These are phyloP conservation scores for Trichoderma oligosporum DNA, from an alignment of 2,329 filamentous ascomycete species.

Conservation along the genomic window DNA sequence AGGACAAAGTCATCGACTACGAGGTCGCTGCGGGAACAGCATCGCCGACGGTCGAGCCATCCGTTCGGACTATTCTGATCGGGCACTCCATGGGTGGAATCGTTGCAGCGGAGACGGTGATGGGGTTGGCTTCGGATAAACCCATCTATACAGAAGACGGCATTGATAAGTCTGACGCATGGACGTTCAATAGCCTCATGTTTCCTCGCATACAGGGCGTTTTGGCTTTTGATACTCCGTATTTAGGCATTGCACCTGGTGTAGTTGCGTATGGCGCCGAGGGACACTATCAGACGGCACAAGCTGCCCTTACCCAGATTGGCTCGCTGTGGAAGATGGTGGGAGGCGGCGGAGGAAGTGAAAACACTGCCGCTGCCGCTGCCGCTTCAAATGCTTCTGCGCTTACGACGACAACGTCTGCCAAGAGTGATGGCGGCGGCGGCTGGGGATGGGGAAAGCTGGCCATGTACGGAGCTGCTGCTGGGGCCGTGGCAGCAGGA, in stretches of 20 bases:
- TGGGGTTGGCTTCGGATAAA: conserved; percentile 61
- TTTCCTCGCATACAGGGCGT: conserved; percentile 91
- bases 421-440: conserved; percentile 21
- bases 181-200: conserved; percentile 63
- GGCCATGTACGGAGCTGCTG: conserved; percentile 81
- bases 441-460: conserved; percentile 80
- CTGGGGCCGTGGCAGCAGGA: conserved; percentile 74
- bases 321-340: conserved; percentile 62
- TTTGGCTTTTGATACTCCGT: conserved; percentile 92
- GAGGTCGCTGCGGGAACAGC: conserved; percentile 78
- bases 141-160: conserved; percentile 49
- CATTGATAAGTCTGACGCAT: conserved; percentile 34
- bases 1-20: conserved; percentile 89
- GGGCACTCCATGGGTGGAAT: conserved; percentile 94
- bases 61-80: conserved; percentile 74
- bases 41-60: conserved; percentile 81
- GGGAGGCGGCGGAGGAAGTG: conserved; percentile 26
- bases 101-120: conserved; percentile 82
- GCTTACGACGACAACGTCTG: conserved; percentile 11
- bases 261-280: conserved; percentile 86
- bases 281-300: conserved; percentile 70
- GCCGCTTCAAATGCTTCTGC: conserved; percentile 22
- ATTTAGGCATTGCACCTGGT: conserved; percentile 73
- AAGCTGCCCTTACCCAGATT: conserved; percentile 65
- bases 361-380: not conserved